phyloP scores from a whole-genome alignment of 805 yeast genomes.

The Yarrowia keelungensis region DNA sequence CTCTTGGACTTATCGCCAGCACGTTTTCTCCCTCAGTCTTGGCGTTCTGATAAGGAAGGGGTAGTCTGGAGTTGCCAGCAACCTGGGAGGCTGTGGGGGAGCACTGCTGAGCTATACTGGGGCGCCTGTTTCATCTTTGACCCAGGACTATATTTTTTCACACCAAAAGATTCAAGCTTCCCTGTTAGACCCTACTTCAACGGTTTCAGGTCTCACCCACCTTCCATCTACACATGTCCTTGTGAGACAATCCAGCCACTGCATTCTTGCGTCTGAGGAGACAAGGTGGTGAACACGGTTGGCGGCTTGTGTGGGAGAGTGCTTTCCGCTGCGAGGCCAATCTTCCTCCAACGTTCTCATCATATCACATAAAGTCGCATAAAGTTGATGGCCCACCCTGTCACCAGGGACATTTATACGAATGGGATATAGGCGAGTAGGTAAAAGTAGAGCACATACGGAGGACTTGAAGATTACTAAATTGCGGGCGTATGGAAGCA shows the following conservation, averaged over 20 bases:
- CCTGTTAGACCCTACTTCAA: slow-evolving; percentile 11
- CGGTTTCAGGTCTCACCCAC: slow-evolving; percentile 30
- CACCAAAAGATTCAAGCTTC: too few relatives aligned
- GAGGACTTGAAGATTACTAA: too few relatives aligned
- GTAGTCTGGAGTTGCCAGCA: too few relatives aligned
- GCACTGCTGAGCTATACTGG: too few relatives aligned
- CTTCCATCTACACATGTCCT: neutral
- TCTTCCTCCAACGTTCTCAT: neutral
- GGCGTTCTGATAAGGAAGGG: neutral
- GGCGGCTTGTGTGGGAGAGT: neutral
- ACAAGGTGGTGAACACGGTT: slow-evolving; percentile 9
- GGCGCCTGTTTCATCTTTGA: too few relatives aligned
- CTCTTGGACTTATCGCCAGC: slow-evolving; percentile 4
- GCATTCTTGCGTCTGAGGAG: neutral
- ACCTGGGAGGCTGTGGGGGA: too few relatives aligned
- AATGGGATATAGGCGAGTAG: too few relatives aligned
- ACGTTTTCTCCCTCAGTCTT: neutral
- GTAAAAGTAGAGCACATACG: too few relatives aligned
- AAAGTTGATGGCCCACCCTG: neutral
- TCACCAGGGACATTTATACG: too few relatives aligned
- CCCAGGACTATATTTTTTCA: too few relatives aligned
- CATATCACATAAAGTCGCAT: neutral
- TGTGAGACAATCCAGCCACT: slow-evolving; percentile 1
- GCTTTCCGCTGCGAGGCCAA: slow-evolving; percentile 3
- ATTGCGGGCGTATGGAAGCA: too few relatives aligned